phyloP scores from a whole-genome alignment of 768 basidiomycete species.

The Termitomyces bulborhizus region DNA sequence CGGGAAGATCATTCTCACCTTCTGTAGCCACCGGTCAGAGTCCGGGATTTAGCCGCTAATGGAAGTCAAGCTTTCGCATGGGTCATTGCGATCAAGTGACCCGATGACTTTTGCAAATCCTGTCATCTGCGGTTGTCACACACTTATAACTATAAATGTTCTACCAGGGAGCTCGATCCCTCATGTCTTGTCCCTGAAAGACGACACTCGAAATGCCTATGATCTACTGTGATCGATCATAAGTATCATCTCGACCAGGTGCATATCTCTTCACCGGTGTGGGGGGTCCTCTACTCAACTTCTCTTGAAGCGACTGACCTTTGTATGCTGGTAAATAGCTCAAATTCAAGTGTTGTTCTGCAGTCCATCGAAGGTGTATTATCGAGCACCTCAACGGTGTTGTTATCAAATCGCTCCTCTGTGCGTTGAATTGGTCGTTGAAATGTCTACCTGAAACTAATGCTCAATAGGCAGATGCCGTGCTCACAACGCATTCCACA shows the following conservation, averaged over 20 bases:
- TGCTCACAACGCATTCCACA: background rate
- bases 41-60: conserved; percentile 6
- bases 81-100: conserved; percentile 28
- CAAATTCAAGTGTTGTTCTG: background rate
- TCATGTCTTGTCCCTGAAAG: background rate
- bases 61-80: conserved; percentile 15
- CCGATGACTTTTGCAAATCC: conserved; percentile 16
- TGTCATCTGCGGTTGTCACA: conserved; percentile 22
- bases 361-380: background rate
- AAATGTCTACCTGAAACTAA: background rate
- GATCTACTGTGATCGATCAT: conserved; percentile 5
- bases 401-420: background rate
- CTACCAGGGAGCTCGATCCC: background rate
- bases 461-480: background rate
- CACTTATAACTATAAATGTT: conserved; percentile 18
- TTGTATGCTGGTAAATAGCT: background rate
- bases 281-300: background rate
- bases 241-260: conserved; percentile 8
- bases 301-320: background rate
- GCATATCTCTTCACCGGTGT: background rate
- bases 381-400: background rate
- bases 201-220: background rate
- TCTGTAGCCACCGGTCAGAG: conserved; percentile 2
- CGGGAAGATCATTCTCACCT: background rate
- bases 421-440: background rate